Conservation (phyloP, 495 filamentous ascomycete genomes). For the Staphylotrichum longicolle region DNA sequence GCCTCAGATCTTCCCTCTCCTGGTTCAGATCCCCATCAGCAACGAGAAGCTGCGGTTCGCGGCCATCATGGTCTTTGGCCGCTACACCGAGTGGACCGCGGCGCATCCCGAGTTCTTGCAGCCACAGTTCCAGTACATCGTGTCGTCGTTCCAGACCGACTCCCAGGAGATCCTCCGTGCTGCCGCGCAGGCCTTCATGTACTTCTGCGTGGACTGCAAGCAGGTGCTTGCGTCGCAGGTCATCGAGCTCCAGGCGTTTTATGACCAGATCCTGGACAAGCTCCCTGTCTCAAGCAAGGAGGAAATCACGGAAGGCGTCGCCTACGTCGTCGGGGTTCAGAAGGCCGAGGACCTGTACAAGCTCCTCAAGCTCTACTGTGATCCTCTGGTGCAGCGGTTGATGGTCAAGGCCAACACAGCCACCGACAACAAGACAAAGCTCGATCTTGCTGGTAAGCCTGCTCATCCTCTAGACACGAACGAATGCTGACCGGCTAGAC, state of each 20-base stretch:
- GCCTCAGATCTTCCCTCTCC: conserved; percentile 82
- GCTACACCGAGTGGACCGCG: conserved; percentile 97
- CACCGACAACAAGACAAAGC: conserved; percentile 71
- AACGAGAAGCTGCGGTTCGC: conserved; percentile 97
- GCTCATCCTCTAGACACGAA: neutral
- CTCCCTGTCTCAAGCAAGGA: conserved; percentile 84
- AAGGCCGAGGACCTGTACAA: conserved; percentile 74
- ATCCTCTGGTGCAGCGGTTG: conserved; percentile 81
- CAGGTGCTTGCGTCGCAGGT: conserved; percentile 77
- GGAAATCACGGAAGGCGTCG: conserved; percentile 92
- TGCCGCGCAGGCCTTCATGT: conserved; percentile 91
- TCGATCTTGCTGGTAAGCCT: conserved; percentile 73
- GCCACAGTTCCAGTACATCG: conserved; percentile 90
- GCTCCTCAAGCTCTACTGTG: conserved; percentile 87
- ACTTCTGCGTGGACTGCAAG: conserved; percentile 92
- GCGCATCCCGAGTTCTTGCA: conserved; percentile 89
- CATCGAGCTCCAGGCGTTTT: conserved; percentile 83
- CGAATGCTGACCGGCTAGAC: conserved; percentile 50
- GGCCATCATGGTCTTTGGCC: conserved; percentile 91
- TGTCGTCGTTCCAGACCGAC: conserved; percentile 78
- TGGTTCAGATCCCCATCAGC: conserved; percentile 91
- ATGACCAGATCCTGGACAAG: conserved; percentile 79
- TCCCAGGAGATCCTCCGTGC: conserved; percentile 88
- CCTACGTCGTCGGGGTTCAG: conserved; percentile 83
- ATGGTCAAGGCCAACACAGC: conserved; percentile 86